Conservation (phyloP, 2,329 filamentous ascomycete species). For the Ceratocystis cacaofunesta region DNA sequence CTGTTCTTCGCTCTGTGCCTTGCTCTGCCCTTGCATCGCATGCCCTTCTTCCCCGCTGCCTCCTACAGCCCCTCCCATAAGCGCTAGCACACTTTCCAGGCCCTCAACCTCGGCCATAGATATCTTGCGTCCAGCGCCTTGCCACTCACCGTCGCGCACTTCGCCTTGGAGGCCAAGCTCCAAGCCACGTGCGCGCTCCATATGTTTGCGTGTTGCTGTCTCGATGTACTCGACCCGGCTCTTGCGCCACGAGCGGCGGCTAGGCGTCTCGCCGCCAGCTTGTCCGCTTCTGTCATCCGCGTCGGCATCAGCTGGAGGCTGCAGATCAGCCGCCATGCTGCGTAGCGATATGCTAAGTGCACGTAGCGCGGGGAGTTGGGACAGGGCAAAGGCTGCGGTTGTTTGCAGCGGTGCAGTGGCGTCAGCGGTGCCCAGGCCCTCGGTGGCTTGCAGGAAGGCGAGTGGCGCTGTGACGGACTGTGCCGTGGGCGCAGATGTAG, state of each 20-base stretch:
- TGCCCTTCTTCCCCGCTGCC: background rate
- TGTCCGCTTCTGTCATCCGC: background rate
- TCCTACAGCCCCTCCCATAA: slow-evolving; percentile 27
- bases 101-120: slow-evolving; percentile 41
- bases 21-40: background rate
- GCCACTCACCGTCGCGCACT: slow-evolving; percentile 50
- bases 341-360: slow-evolving; percentile 46
- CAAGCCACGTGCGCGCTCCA: slow-evolving; percentile 55
- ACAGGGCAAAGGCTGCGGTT: slow-evolving; percentile 62
- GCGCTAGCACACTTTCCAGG: slow-evolving; percentile 35
- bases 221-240: slow-evolving; percentile 75
- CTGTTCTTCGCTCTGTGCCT: slow-evolving; percentile 1
- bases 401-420: slow-evolving; percentile 46
- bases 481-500: background rate
- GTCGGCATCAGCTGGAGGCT: slow-evolving; percentile 13
- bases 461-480: slow-evolving; percentile 25
- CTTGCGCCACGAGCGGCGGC: slow-evolving; percentile 39
- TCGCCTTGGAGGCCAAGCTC: slow-evolving; percentile 48
- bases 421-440: slow-evolving; percentile 36
- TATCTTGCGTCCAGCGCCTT: slow-evolving; percentile 37
- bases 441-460: slow-evolving; percentile 43
- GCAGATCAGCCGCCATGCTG: slow-evolving; percentile 50
- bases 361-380: slow-evolving; percentile 68
- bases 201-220: slow-evolving; percentile 56
- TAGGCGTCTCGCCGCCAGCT: slow-evolving; percentile 21